Evolutionary conservation across 2,329 filamentous ascomycete genomes (phyloP).

Genomic region (Diaporthe caulivora): DNA sequence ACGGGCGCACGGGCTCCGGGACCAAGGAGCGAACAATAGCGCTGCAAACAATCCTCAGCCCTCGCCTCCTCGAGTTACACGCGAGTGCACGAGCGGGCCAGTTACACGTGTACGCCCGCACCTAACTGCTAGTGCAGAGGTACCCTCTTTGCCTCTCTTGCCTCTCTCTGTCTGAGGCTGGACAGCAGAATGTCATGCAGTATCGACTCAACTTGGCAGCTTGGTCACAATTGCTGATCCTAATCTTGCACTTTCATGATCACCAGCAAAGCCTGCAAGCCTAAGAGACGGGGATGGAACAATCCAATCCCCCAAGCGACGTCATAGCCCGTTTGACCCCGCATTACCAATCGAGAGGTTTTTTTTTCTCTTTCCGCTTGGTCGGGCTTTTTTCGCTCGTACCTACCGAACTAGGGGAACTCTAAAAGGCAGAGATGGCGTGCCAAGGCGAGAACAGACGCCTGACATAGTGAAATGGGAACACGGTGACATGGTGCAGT

Average conservation of each 20-base stretch:
- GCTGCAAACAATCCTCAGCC: too few relatives aligned
- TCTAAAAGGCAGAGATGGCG: slow-evolving; percentile 2
- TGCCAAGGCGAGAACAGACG: slow-evolving; percentile 9
- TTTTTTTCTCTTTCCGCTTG: too few relatives aligned
- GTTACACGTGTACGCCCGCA: slow-evolving; percentile 7
- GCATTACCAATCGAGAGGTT: slow-evolving; percentile 10
- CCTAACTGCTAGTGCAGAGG: background rate
- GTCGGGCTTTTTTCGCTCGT: background rate
- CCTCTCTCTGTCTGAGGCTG: background rate
- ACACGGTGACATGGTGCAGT: background rate
- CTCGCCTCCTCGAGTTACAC: background rate
- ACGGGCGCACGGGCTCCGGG: background rate
- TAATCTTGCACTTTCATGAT: slow-evolving; percentile 3
- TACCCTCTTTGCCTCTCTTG: background rate
- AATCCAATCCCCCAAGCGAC: background rate
- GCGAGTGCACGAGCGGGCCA: background rate
- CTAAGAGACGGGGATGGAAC: background rate
- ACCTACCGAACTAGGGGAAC: background rate
- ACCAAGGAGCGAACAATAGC: background rate
- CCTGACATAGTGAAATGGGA: background rate
- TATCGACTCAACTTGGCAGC: background rate
- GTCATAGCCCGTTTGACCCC: slow-evolving; percentile 8
- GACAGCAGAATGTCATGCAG: background rate
- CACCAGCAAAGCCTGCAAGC: background rate
- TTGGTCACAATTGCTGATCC: slow-evolving; percentile 19